Evolutionary conservation across 345 rosid genomes (phyloP), one percentile per base, ranked within the genome.

Genomic region (Salix viminalis): DNA sequence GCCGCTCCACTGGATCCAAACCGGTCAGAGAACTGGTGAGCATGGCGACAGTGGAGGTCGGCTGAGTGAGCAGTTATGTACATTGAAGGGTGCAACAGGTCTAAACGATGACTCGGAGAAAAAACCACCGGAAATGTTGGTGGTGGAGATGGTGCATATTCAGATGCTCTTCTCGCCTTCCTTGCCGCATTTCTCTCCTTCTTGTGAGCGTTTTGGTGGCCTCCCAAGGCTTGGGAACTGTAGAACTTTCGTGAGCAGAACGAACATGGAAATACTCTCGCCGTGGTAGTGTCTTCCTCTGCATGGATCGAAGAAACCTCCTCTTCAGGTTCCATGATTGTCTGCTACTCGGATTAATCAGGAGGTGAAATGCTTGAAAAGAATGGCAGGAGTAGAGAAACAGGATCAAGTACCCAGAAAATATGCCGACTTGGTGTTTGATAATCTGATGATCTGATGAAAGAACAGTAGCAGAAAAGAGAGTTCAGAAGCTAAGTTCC

Each of bases 191-290:
- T 86, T 78, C 98, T 85, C 76, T 94, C 98, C 71, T 88, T 92
- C 93, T 91, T 94, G 87, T 94, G 97, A 19, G 99, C 97, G 46
- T 94, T 94, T 68, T 94, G 99, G 80, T 94, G 99, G 28, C 98
- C 98, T 19, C 97, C 98, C 26, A 94, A 76, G 7, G 99, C 99
- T 80, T 94, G 98, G 24, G 98, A 94, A 66, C 94, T 95, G 81
- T 88, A 85, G 78, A 94, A 94, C 74, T 92, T 88, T 82, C 97
- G 85, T 6, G 98, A 88, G 75, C 97, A 94, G 79, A 90, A 94
- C 26, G 87, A 79, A 67, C 97, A 94, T 3, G 97, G 88, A 71
- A 91, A 94, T 7, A 87, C 85, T 76, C 92, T 87, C 24, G 89
- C 46, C 69, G 86, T 76, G 24, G 80, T 60, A 30, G 2, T 30